Evolutionary conservation across 768 basidiomycete genomes (phyloP).

Genomic region (Chalciporus pseudorubinellus): DNA sequence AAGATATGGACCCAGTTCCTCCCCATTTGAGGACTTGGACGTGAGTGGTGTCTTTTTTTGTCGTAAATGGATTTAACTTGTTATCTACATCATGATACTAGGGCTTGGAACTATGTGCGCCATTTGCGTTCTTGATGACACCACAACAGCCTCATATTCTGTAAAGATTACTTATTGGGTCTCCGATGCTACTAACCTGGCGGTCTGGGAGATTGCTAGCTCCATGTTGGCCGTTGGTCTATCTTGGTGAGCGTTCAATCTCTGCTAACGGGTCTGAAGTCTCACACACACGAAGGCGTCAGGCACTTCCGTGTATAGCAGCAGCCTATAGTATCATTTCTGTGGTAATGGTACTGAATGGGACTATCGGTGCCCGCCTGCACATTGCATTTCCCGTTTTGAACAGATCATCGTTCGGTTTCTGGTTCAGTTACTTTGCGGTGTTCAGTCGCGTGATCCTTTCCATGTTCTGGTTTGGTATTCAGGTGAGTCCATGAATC

Average conservation of each 20-base stretch:
- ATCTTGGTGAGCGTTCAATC: constrained; percentile 47
- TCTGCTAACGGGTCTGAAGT: not conserved
- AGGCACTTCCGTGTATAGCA: constrained; percentile 67
- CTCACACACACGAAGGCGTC: constrained; percentile 42
- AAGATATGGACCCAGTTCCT: constrained; percentile 77
- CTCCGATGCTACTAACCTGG: constrained; percentile 37
- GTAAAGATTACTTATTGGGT: constrained; percentile 30
- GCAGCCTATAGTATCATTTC: constrained; percentile 73
- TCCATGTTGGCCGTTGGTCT: constrained; percentile 75
- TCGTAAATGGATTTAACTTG: not conserved
- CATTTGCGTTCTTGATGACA: constrained; percentile 35
- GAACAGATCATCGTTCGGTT: constrained; percentile 85
- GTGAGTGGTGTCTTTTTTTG: constrained; percentile 7
- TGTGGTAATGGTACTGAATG: constrained; percentile 72
- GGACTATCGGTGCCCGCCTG: constrained; percentile 72
- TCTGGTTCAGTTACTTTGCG: constrained; percentile 86
- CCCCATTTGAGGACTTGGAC: constrained; percentile 60
- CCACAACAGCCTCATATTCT: constrained; percentile 16
- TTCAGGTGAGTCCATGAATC: constrained; percentile 47
- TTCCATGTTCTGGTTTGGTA: constrained; percentile 80
- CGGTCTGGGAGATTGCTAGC: constrained; percentile 51
- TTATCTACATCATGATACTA: too few relatives aligned
- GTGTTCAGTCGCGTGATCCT: constrained; percentile 75
- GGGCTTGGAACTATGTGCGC: constrained; percentile 65
- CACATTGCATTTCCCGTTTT: constrained; percentile 75